Evolutionary conservation across 768 basidiomycete genomes (phyloP).

Genomic region (Dacryopinax spathularia): DNA sequence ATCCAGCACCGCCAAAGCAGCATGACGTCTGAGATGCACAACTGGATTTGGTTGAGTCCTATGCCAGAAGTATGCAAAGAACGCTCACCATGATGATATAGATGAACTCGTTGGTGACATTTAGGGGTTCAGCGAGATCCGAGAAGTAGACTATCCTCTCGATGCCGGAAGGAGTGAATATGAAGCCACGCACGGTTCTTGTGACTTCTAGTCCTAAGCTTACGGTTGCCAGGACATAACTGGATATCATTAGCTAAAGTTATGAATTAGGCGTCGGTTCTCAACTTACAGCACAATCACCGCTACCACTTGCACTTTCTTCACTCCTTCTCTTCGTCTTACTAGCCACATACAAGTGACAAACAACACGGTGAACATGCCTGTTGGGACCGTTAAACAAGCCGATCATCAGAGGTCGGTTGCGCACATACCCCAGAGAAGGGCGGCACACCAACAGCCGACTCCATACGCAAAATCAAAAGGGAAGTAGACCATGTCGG

Average conservation of each 20-base stretch:
- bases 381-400: neutral
- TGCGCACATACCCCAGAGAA: neutral
- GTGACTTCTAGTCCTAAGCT: neutral
- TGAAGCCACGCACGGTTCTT: neutral
- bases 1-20: neutral
- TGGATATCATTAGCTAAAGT: too few species aligned
- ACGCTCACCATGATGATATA: neutral
- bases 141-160: neutral
- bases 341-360: neutral
- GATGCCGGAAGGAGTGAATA: neutral
- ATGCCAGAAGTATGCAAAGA: neutral
- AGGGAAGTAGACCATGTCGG: neutral
- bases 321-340: neutral
- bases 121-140: neutral
- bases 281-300: neutral
- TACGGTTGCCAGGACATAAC: neutral
- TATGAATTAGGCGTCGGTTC: too few species aligned
- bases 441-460: neutral
- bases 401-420: neutral
- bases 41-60: neutral
- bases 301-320: neutral
- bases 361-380: neutral
- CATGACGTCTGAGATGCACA: neutral
- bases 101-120: neutral
- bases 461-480: neutral